phyloP scores from a whole-genome alignment of 1,284 basidiomycete genomes.

The Inonotus obliquus region DNA sequence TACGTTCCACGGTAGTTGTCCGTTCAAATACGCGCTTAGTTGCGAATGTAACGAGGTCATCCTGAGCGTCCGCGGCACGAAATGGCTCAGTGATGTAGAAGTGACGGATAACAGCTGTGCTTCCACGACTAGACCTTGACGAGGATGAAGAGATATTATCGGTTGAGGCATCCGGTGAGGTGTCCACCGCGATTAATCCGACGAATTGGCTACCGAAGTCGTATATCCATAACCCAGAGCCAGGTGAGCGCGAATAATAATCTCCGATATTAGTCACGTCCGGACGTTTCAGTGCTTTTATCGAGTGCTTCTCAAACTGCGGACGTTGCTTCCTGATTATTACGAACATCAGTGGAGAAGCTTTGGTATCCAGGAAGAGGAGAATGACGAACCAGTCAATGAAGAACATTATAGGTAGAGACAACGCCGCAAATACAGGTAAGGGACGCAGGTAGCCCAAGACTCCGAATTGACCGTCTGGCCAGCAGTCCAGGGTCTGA shows the following conservation, averaged over 20 bases:
- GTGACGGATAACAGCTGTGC: conserved; percentile 65
- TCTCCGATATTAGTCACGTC: conserved; percentile 52
- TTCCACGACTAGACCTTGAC: no score
- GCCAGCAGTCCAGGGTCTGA: conserved; percentile 63
- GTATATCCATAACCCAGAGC: conserved; percentile 66
- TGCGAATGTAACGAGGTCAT: conserved; percentile 61
- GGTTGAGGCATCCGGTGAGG: conserved; percentile 37
- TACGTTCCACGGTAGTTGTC: conserved; percentile 36
- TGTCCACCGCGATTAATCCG: conserved; percentile 69
- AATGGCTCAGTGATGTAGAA: conserved; percentile 68
- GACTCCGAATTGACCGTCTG: conserved; percentile 37
- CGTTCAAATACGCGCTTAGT: conserved; percentile 51
- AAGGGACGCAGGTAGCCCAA: conserved; percentile 54
- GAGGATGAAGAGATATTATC: conserved; percentile 23
- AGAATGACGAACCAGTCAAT: conserved; percentile 59
- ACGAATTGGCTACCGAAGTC: conserved; percentile 56
- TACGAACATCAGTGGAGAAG: background rate
- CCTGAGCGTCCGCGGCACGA: conserved; percentile 51
- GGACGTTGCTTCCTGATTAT: conserved; percentile 60
- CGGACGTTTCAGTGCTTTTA: conserved; percentile 47
- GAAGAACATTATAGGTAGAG: conserved; percentile 60
- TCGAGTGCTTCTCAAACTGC: conserved; percentile 54
- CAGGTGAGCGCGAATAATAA: conserved; percentile 58
- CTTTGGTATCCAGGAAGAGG: background rate
- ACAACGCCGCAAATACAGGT: conserved; percentile 59